phyloP scores from a whole-genome alignment of 2,329 filamentous ascomycete species.

The Botrytis byssoidea region DNA sequence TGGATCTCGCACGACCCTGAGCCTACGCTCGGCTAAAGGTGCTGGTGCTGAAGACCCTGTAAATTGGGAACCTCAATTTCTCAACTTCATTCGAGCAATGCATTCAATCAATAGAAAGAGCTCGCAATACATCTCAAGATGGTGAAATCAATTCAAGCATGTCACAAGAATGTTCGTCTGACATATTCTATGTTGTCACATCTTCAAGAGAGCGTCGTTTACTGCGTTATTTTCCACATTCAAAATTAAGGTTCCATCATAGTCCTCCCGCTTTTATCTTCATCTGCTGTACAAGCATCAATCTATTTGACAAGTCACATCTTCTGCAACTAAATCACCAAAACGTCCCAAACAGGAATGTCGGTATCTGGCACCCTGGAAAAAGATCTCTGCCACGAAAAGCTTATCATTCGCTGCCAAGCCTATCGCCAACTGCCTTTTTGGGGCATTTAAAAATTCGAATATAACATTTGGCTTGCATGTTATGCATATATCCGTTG shows the following conservation, averaged over 20 bases:
- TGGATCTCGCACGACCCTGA: background rate
- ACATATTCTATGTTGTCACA: background rate
- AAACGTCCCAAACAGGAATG: constrained; percentile 11
- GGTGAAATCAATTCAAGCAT: background rate
- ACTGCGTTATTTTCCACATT: background rate
- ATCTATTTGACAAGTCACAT: constrained; percentile 5
- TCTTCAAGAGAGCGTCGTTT: background rate
- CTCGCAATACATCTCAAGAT: background rate
- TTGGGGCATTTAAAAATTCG: background rate
- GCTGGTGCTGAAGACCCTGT: background rate
- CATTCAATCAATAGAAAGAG: background rate
- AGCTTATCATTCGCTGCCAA: constrained; percentile 14
- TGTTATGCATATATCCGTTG: constrained; percentile 9
- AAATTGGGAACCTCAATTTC: background rate
- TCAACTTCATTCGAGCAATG: background rate
- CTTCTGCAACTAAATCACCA: background rate
- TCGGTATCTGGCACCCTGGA: constrained; percentile 1
- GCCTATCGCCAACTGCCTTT: constrained; percentile 4
- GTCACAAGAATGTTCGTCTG: background rate
- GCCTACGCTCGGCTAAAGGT: constrained; percentile 7
- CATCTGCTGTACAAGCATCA: constrained; percentile 3
- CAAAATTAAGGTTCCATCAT: background rate
- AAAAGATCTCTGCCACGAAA: constrained; percentile 10
- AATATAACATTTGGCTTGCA: constrained; percentile 1
- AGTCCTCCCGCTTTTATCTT: background rate